A percentile compares a stretch with the other conserved stretches of the same genome.
These are phyloP conservation scores for Actinomucor elegans DNA, from an alignment of 371 early-diverging fungal genomes.

Conservation along the genomic window DNA sequence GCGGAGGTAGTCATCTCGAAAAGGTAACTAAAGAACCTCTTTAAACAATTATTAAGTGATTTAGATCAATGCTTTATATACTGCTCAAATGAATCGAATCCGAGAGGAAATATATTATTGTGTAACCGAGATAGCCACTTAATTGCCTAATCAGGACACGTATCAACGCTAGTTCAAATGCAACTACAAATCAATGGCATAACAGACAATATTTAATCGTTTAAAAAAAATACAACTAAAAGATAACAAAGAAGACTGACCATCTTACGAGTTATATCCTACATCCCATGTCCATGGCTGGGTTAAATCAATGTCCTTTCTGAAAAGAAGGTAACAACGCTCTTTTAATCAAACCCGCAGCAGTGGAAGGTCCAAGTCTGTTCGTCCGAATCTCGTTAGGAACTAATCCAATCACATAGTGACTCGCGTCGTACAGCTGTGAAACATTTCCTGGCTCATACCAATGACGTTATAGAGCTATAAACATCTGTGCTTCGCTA, in stretches of 20 bases:
- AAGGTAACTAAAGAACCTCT: slow-evolving; percentile 57
- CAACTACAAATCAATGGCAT: slow-evolving; percentile 82
- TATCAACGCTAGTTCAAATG: too few relatives aligned
- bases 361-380: slow-evolving; percentile 55
- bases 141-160: too few relatives aligned
- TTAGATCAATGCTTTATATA: slow-evolving; percentile 86
- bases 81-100: slow-evolving; percentile 87
- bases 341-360: slow-evolving; percentile 87
- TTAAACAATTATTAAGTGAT: not conserved
- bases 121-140: too few relatives aligned
- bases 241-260: slow-evolving; percentile 97
- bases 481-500: slow-evolving; percentile 92
- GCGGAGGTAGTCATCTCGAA: slow-evolving; percentile 87
- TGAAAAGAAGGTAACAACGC: slow-evolving; percentile 90
- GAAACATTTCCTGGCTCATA: slow-evolving; percentile 95
- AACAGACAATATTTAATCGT: slow-evolving; percentile 86
- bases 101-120: slow-evolving; percentile 74
- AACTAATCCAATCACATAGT: too few relatives aligned
- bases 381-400: not conserved
- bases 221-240: slow-evolving; percentile 95
- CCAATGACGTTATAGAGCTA: slow-evolving; percentile 97
- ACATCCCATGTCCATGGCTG: slow-evolving; percentile 85
- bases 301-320: slow-evolving; percentile 85
- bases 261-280: slow-evolving; percentile 86
- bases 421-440: slow-evolving; percentile 27